Conservation (phyloP, 1,284 basidiomycete genomes). For the Trichosporon faecale region DNA sequence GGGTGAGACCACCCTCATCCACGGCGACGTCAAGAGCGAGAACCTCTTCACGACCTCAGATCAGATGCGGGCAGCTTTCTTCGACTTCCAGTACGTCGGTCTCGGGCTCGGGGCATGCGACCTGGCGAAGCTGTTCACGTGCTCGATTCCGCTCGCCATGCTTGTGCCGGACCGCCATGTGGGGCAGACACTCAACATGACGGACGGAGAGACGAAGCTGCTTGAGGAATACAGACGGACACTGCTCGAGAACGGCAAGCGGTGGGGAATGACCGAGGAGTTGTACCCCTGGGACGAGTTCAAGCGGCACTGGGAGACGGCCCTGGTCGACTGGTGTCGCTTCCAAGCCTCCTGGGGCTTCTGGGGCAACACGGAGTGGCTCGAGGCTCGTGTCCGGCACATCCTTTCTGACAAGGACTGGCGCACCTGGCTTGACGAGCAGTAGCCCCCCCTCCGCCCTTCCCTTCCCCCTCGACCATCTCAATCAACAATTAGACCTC, state of each 20-base stretch:
- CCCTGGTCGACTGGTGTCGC: constrained; percentile 27
- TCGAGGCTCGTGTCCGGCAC: constrained; percentile 19
- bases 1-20: constrained; percentile 16
- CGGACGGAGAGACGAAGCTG: constrained; percentile 13
- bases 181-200: constrained; percentile 11
- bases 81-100: constrained; percentile 28
- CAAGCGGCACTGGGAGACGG: constrained; percentile 27
- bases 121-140: constrained; percentile 28
- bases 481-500: background rate
- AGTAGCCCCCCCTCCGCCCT: background rate
- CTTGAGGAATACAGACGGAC: constrained; percentile 14
- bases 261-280: background rate
- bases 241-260: constrained; percentile 5
- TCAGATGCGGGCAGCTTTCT: constrained; percentile 18
- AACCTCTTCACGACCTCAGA: constrained; percentile 18
- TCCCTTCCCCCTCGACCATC: background rate
- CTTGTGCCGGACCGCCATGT: background rate
- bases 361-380: constrained; percentile 26
- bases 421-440: constrained; percentile 16
- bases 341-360: constrained; percentile 27
- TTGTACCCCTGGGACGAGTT: constrained; percentile 18
- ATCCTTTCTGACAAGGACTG: constrained; percentile 21
- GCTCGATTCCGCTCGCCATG: constrained; percentile 17
- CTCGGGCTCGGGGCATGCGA: constrained; percentile 25
- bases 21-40: constrained; percentile 28